Evolutionary conservation across 2,329 filamentous ascomycete species (phyloP), one percentile per base, ranked within the genome.

Genomic region (Coleophoma crateriformis): DNA sequence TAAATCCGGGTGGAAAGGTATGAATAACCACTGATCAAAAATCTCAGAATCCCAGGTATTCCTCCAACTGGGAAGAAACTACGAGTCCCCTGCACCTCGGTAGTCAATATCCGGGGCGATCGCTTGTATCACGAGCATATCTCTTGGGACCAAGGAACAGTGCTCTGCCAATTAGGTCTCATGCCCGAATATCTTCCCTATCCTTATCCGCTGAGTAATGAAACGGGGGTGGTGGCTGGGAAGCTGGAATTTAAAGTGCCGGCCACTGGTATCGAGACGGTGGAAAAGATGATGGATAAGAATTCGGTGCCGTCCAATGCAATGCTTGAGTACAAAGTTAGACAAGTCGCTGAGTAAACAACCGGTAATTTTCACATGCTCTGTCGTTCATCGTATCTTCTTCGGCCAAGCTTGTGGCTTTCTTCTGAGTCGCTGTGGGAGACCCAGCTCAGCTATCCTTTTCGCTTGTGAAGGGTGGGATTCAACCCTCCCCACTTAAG

Each of bases 61-160:
- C 79, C 79, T 2, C 78, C 81, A 1, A 85, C 81, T 0, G 67
- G 71, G 27, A 70, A 68, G 51, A 61, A 67, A 8, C 66, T 85
- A 2, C 70, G 75, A n/a, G 71, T 87, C 6, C 83, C 85, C 0
- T 79, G 87, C 53, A 85, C 78, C 0, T 73, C 77, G 3, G 72
- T 88, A 0, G 83, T 88, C 4, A 85, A 84, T 49, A 75, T 88
- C 47, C 76, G 85, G 2, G 85, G 85, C 2, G 83, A 87, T 59
- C 71, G 83, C 1, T 66, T 88, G 1, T 86, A 81, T 55, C 82
- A 87, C 54, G 85, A 88, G 62, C 84, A 88, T 57, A 87, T 88
- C 40, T 69, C 75, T 13, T 88, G 84, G 84, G 84, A 88, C 51
- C 83, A 87, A 61, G 79, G 72, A 0, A 84, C 79, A 0, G 75